Conservation (phyloP, 805 yeast genomes). For the Saccharomycopsis fibuligera region DNA sequence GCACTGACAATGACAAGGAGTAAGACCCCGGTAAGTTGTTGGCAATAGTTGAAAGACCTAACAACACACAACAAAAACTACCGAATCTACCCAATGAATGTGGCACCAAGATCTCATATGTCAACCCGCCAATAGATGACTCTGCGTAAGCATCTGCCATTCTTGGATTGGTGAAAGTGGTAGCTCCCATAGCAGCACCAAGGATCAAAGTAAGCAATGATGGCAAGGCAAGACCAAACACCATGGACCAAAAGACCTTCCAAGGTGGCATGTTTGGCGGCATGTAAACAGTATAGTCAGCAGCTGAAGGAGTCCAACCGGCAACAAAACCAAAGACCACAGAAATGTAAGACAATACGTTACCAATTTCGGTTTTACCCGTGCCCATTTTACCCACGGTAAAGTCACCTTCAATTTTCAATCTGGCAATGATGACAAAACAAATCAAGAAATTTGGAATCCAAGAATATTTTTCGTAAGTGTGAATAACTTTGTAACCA, state of each 20-base stretch:
- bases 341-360: constrained; percentile 78
- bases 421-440: constrained; percentile 71
- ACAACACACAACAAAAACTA: constrained; percentile 76
- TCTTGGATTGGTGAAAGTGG: constrained; percentile 38
- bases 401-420: constrained; percentile 62
- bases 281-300: constrained; percentile 88
- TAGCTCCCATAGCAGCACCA: constrained; percentile 84
- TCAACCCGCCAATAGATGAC: constrained; percentile 72
- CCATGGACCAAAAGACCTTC: constrained; percentile 59
- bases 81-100: constrained; percentile 85
- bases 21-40: constrained; percentile 93
- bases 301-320: constrained; percentile 91
- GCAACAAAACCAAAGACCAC: constrained; percentile 82
- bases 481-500: constrained; percentile 78
- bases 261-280: constrained; percentile 52
- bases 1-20: constrained; percentile 82
- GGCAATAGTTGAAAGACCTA: constrained; percentile 82
- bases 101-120: constrained; percentile 69
- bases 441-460: constrained; percentile 71
- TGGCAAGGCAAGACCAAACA: constrained; percentile 60
- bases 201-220: constrained; percentile 65
- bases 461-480: constrained; percentile 84
- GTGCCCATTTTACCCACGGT: constrained; percentile 39
- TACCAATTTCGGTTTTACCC: constrained; percentile 69
- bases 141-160: constrained; percentile 46